These are phyloP conservation scores for Leccinum olivaceopallidum DNA, from an alignment of 768 basidiomycete species.

Conservation along the genomic window DNA sequence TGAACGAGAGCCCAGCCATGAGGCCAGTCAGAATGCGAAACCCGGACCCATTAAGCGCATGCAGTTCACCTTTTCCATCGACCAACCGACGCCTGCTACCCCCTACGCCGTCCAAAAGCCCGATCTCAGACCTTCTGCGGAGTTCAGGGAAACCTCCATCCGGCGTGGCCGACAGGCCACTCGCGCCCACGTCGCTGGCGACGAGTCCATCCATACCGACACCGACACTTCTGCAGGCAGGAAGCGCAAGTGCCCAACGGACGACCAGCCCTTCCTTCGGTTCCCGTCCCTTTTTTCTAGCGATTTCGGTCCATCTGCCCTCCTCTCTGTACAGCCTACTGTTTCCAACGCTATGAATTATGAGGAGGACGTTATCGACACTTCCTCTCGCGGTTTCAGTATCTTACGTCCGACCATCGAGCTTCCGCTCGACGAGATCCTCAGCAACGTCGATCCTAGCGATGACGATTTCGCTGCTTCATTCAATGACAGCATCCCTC, in stretches of 20 bases:
- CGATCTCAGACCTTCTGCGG: constrained; percentile 62
- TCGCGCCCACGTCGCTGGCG: constrained; percentile 5
- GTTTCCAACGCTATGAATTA: constrained; percentile 70
- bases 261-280: constrained; percentile 46
- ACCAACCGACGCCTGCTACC: constrained; percentile 56
- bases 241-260: constrained; percentile 26
- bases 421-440: constrained; percentile 81
- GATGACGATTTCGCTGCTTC: constrained; percentile 17
- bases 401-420: constrained; percentile 81
- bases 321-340: constrained; percentile 70
- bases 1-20: constrained; percentile 80
- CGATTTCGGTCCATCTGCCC: constrained; percentile 77
- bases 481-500: constrained; percentile 8
- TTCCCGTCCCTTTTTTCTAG: constrained; percentile 69
- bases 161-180: constrained; percentile 42
- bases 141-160: constrained; percentile 53
- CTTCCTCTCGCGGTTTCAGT: constrained; percentile 52
- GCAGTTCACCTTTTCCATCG: constrained; percentile 89
- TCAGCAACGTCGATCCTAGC: constrained; percentile 36
- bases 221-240: constrained; percentile 12
- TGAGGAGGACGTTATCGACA: constrained; percentile 66
- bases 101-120: constrained; percentile 59
- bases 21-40: constrained; percentile 59
- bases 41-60: constrained; percentile 82
- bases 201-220: no score